Conservation (phyloP, 2,329 filamentous ascomycete genomes). For the Trichoderma simmonsii region DNA sequence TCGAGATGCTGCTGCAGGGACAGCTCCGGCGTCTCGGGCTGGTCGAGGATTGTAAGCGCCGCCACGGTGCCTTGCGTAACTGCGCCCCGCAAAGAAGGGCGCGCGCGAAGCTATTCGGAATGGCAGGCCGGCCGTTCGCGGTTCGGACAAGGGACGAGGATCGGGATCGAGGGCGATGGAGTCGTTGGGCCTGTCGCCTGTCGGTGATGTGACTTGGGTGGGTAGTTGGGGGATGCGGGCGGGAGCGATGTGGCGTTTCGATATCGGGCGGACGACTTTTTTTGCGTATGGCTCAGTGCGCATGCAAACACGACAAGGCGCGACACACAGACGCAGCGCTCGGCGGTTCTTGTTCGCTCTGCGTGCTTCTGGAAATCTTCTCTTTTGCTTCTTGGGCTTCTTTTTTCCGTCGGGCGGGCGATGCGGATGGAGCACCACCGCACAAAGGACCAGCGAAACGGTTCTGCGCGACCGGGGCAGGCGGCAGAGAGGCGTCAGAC, state of each 20-base stretch:
- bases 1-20: conserved; percentile 60
- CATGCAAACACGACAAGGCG: conserved; percentile 27
- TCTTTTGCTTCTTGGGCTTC: background rate
- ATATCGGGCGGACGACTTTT: conserved; percentile 4
- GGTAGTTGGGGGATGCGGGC: conserved; percentile 21
- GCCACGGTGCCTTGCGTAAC: conserved; percentile 46
- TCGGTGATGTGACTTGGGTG: background rate
- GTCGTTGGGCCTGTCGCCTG: background rate
- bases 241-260: conserved; percentile 16
- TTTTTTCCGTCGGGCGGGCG: background rate
- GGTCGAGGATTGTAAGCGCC: conserved; percentile 54
- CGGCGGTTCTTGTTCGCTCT: background rate
- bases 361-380: background rate
- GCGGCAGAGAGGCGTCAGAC: background rate
- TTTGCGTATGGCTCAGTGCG: conserved; percentile 29
- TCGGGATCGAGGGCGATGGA: background rate
- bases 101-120: conserved; percentile 19
- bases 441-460: background rate
- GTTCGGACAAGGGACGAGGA: conserved; percentile 16
- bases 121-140: background rate
- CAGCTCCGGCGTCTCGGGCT: conserved; percentile 51
- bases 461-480: conserved; percentile 16
- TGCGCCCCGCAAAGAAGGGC: conserved; percentile 26
- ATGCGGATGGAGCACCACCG: background rate
- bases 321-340: conserved; percentile 10